phyloP scores from a whole-genome alignment of 2,329 filamentous ascomycete species.

The Chaetomium globosum region DNA sequence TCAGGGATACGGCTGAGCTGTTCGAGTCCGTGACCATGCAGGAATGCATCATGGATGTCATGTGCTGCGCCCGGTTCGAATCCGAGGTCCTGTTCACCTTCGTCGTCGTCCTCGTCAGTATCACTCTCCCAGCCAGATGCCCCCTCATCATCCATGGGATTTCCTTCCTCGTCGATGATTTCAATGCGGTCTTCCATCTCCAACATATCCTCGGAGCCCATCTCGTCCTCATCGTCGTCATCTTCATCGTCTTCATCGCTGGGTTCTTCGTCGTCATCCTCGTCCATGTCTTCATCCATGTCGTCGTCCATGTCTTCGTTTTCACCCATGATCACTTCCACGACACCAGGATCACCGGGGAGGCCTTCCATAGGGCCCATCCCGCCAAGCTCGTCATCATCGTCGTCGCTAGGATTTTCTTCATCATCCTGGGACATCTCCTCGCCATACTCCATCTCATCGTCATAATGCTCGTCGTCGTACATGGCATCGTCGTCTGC shows the following conservation, averaged over 20 bases:
- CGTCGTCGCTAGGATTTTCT: conserved; percentile 86
- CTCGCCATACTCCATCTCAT: conserved; percentile 88
- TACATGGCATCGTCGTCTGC: conserved; percentile 88
- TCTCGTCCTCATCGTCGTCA: conserved; percentile 50
- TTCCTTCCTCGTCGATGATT: conserved; percentile 66
- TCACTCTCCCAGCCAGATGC: conserved; percentile 38
- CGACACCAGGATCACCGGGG: conserved; percentile 62
- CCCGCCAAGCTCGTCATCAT: conserved; percentile 78
- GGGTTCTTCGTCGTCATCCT: conserved; percentile 60
- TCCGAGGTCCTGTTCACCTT: conserved; percentile 48
- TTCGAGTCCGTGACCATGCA: conserved; percentile 51
- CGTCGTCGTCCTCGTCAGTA: conserved; percentile 52
- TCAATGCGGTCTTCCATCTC: conserved; percentile 56
- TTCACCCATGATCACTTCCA: conserved; percentile 79
- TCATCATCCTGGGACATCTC: conserved; percentile 78
- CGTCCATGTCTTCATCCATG: conserved; percentile 63
- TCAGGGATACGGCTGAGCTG: conserved; percentile 50
- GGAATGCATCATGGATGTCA: conserved; percentile 56
- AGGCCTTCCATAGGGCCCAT: conserved; percentile 85
- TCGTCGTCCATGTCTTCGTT: conserved; percentile 61
- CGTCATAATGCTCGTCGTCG: conserved; percentile 77
- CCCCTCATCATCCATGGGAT: conserved; percentile 59
- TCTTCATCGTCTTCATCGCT: conserved; percentile 58
- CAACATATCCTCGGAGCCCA: conserved; percentile 56
- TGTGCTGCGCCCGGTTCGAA: conserved; percentile 58